phyloP scores from a whole-genome alignment of 345 rosid species.

The Ricinus communis region DNA sequence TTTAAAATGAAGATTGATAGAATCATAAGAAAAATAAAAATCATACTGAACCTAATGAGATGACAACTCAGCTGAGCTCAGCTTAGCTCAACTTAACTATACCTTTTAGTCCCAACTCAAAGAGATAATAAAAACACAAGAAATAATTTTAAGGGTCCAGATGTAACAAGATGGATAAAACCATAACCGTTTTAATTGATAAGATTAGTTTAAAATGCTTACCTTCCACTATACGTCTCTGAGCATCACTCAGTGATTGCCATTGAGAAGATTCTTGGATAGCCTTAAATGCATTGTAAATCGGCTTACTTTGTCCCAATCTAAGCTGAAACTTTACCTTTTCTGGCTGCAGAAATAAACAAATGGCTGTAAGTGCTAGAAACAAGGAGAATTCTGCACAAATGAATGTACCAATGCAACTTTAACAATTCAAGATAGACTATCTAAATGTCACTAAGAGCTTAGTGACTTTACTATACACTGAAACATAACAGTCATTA shows the following conservation, averaged over 20 bases:
- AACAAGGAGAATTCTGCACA: background rate
- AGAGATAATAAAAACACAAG: background rate
- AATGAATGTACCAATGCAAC: conserved; percentile 3
- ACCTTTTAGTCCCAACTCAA: too few species aligned
- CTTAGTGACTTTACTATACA: background rate
- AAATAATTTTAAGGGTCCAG: too few species aligned
- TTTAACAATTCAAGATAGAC: background rate
- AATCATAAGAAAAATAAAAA: background rate
- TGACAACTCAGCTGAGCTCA: background rate
- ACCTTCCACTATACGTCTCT: conserved; percentile 73
- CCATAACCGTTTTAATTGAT: background rate
- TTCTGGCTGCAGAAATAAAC: conserved; percentile 54
- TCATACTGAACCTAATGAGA: background rate
- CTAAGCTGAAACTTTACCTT: conserved; percentile 73
- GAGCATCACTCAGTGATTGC: conserved; percentile 60
- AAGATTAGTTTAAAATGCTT: conserved; percentile 23
- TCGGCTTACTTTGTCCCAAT: conserved; percentile 77
- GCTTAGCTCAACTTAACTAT: too few species aligned
- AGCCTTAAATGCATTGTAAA: conserved; percentile 71
- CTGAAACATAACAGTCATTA: background rate
- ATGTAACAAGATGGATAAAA: background rate
- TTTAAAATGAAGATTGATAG: background rate
- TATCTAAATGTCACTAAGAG: background rate
- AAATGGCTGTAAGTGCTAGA: conserved; percentile 14
- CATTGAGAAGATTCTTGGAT: conserved; percentile 69